These are phyloP conservation scores for Penicillium steckii DNA, from an alignment of 495 filamentous ascomycete genomes.

Conservation along the genomic window DNA sequence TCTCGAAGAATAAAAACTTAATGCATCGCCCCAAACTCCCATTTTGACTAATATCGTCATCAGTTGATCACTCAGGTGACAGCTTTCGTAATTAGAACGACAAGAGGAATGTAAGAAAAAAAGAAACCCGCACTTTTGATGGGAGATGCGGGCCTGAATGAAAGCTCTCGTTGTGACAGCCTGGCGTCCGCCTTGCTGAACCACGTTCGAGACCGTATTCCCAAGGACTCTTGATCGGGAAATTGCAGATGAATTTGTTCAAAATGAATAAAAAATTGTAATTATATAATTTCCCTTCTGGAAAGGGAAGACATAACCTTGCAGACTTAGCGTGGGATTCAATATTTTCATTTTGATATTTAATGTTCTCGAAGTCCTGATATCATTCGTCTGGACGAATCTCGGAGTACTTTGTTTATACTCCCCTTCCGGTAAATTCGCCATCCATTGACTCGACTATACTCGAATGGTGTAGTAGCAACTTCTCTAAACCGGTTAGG, in stretches of 20 bases:
- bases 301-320: background rate
- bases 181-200: slow-evolving; percentile 20
- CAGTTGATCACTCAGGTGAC: background rate
- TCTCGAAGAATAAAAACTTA: background rate
- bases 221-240: slow-evolving; percentile 11
- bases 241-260: slow-evolving; percentile 10
- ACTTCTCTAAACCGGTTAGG: background rate
- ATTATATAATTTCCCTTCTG: background rate
- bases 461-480: background rate
- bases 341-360: too few species aligned
- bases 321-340: background rate
- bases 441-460: background rate
- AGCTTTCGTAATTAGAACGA: background rate
- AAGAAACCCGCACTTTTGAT: slow-evolving; percentile 10
- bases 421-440: background rate
- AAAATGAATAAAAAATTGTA: background rate
- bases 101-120: slow-evolving; percentile 8
- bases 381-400: background rate
- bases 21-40: background rate
- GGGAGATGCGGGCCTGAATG: slow-evolving; percentile 4
- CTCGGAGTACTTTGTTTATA: background rate
- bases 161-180: slow-evolving; percentile 9
- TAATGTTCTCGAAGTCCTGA: background rate
- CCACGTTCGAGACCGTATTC: slow-evolving; percentile 23
- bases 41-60: slow-evolving; percentile 6